Base-by-base conservation (phyloP, 2,329 filamentous ascomycete species). In the Penicillium vulpinum region DNA sequence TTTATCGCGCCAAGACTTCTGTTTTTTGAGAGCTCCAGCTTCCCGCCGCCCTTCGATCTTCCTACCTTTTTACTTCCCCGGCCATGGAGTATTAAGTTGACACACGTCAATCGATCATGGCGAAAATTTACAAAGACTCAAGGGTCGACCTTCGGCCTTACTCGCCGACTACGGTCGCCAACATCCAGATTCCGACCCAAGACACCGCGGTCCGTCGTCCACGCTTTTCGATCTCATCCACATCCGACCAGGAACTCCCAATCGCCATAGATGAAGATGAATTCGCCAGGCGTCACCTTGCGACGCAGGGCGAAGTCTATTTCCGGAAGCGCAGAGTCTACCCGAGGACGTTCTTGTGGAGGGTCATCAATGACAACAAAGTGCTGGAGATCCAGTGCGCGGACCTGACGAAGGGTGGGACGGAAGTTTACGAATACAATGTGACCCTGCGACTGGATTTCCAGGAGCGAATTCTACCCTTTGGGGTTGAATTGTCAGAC, bases 341-440 rank as follows among this genome's bases (percentile, higher is more conserved):
- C 62, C 94, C 94, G 38, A 87, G 90, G 70, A 91, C 86, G 74
- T 95, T 97, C 71, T 82, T 96, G 46, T 99, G 94, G 94, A 86
- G 93, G 65, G 83, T 97, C 38, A 78, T 97, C 59, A 89, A 96
- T 69, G 86, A 91, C 67, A 86, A 87, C 68, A 89, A 85, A 64
- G 81, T 91, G 60, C 81, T 99, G 65, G 93, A 94, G 76, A 82
- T 99, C 49, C 89, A 91, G 70, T 87, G 86, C 39, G 86, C 90
- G 58, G 94, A 99, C 75, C 78, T 97, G 63, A 88, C 86, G 71
- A 92, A 84, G 77, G 84, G 81, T 63, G 82, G 81, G 59, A 83
- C 81, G 64, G 83, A 86, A 22, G 75, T 80, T 41, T 71, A 76
- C 49, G 91, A 95, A 74, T 85, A 89, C 53, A 85, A 88, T 62